These are phyloP conservation scores for Pythium aristosporum DNA, from an alignment of 352 stramenopile genomes.

Conservation along the genomic window DNA sequence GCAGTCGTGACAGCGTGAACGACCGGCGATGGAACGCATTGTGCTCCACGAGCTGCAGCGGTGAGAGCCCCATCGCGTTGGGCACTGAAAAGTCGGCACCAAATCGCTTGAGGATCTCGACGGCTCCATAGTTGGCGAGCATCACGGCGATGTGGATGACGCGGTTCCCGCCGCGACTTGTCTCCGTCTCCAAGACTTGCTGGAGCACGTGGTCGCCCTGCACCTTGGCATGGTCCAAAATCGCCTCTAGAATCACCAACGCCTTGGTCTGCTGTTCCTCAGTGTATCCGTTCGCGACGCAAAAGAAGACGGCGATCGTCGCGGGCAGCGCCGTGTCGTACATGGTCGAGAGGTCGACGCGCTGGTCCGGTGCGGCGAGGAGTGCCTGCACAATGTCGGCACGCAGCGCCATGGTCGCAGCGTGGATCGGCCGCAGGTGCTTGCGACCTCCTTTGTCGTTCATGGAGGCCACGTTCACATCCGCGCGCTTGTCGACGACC, in stretches of 20 bases:
- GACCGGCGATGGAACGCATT: constrained; percentile 59
- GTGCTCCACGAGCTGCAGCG: constrained; percentile 45
- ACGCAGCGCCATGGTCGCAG: constrained; percentile 58
- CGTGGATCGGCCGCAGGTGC: constrained; percentile 46
- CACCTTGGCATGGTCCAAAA: constrained; percentile 41
- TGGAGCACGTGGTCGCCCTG: constrained; percentile 27
- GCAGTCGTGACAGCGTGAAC: constrained; percentile 39
- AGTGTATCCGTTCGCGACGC: constrained; percentile 53
- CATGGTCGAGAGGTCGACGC: constrained; percentile 16
- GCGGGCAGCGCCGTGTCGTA: constrained; percentile 46
- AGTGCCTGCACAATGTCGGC: constrained; percentile 38
- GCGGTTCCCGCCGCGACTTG: constrained; percentile 38
- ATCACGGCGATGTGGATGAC: constrained; percentile 52
- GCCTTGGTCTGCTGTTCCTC: constrained; percentile 41
- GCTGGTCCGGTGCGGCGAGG: constrained; percentile 23
- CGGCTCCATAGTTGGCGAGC: constrained; percentile 45
- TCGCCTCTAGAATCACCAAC: constrained; percentile 35
- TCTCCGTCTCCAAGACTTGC: constrained; percentile 38
- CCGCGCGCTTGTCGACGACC: constrained; percentile 26
- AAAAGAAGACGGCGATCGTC: constrained; percentile 46
- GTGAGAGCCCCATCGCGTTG: constrained; percentile 38
- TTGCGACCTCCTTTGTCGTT: constrained; percentile 41
- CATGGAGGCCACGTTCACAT: constrained; percentile 37
- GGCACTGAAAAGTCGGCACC: constrained; percentile 28
- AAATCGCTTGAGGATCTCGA: constrained; percentile 38